Base-by-base conservation (phyloP, 23 red algal species). In the Gracilariopsis chorda region DNA sequence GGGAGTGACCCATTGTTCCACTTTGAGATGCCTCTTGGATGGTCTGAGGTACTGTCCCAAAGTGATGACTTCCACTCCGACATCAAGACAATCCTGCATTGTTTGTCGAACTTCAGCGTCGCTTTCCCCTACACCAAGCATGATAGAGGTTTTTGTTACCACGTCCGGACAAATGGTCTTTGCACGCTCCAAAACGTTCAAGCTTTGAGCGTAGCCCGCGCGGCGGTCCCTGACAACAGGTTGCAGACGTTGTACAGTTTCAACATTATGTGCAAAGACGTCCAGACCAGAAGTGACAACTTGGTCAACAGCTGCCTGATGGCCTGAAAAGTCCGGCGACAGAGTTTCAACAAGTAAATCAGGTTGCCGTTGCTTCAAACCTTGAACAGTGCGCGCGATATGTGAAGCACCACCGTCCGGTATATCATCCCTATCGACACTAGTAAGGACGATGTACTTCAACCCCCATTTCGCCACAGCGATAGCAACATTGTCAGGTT, bases 221-320 rank as follows among this genome's bases (percentile, higher is more conserved):
- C 96, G 90, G 27, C 90, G 44, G 48, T 98, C 96, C 56, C 96
- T 83, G 37, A 98, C 96, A 20, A 85, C 96, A 2, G 49, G 48
- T 71, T 95, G 87, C 78, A 98, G 51, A 13, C 96, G 88, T 48
- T 93, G 41, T 0, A 98, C 96, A 0, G 96, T 98, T 47, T 98
- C 96, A 20, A 98, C 79, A 78, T 98, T 98, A 77, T 98, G 96
- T 23, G 96, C 96, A 75, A 95, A 95, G 11, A 98, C 96, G 45
- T 98, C 96, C 23, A 95, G 28, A 34, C 96, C 96, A 16, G 82
- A 88, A n/a, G 48, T 61, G 35, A 92, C 92, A 4, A 98, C 96
- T 40, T 8, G 28, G 39, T 79, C 40, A 3, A 98, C 92, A 32
- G 20, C 67, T 4, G 16, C 20, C 16, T 51, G 34, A 39, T 74